Base-by-base conservation (phyloP, 441 rosid species). In the Gossypium lobatum region DNA sequence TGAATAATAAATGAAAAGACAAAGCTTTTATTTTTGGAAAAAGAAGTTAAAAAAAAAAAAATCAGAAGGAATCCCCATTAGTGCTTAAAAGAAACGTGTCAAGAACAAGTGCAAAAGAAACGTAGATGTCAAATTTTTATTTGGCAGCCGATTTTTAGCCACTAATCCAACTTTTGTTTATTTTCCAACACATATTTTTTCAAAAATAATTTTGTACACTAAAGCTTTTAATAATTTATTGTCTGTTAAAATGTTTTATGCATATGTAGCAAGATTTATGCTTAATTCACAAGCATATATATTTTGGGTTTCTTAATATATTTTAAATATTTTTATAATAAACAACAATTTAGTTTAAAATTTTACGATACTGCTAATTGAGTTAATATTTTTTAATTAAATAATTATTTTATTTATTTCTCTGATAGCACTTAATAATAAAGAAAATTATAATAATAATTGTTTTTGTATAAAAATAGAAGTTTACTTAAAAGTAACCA, bases 391-490 rank as follows among this genome's bases (percentile, higher is more conserved):
- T 31, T 31, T 31, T 26, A 31, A 31, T 5, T 31, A 31, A 31
- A 31, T 31, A 31, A 31, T 5, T 5, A 31, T 5, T 31, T 31
- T 31, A 31, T 46, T 46, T 46, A 13, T 46, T 46, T 46, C 3
- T 11, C 13, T 11, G 16, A 10, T 10, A 46, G 1, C n/a, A 10
- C 16, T 46, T 13, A 13, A 31, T 14, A 46, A 11, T 46, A 14
- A 46, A 46, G 13, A 9, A 46, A 46, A 10, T 31, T 31, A 46
- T 11, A 46, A 11, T 50, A 50, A 50, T 14, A n/a, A 1, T 13
- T 31, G 18, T 0, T n/a, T 50, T 91, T 18, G 60, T 53, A 53
- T 13, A 17, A 53, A 53, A 16, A 53, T 53, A 17, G 11, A 7
- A 54, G 26, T 55, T 55, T 2, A 2, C 1, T 31, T 25, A 59